Conservation (phyloP, 352 stramenopile species). For the Phytophthora pinifolia region DNA sequence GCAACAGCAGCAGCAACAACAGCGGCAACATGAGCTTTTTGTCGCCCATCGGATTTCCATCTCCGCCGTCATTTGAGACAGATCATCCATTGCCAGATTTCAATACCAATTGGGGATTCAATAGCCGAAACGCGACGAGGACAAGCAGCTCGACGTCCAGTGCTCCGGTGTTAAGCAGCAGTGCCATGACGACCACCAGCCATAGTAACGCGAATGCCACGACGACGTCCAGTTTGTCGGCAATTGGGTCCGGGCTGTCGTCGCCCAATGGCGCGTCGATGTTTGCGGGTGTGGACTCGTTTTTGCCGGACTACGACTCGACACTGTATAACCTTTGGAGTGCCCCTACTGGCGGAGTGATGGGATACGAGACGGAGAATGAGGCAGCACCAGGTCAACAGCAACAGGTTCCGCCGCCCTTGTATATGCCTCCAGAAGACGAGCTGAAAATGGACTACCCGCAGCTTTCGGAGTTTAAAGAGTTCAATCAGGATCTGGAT, state of each 20-base stretch:
- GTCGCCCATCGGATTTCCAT: slow-evolving; percentile 29
- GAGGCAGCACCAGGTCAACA: slow-evolving; percentile 25
- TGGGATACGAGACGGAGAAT: slow-evolving; percentile 56
- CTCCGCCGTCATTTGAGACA: slow-evolving; percentile 34
- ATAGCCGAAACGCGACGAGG: slow-evolving; percentile 13
- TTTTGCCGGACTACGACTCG: slow-evolving; percentile 72
- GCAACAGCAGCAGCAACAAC: slow-evolving; percentile 20
- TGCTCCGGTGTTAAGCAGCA: slow-evolving; percentile 8
- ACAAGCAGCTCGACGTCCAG: slow-evolving; percentile 11
- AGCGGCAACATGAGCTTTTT: slow-evolving; percentile 20
- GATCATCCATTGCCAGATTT: slow-evolving; percentile 55
- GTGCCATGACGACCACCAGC: not conserved
- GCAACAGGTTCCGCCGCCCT: slow-evolving; percentile 22
- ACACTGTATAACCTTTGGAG: slow-evolving; percentile 76
- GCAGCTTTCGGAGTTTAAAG: slow-evolving; percentile 64
- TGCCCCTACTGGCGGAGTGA: slow-evolving; percentile 32
- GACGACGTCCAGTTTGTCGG: slow-evolving; percentile 22
- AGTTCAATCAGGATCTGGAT: slow-evolving; percentile 80
- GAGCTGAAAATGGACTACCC: slow-evolving; percentile 79
- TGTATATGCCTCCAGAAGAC: slow-evolving; percentile 53
- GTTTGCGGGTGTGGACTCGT: slow-evolving; percentile 50
- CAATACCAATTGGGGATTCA: slow-evolving; percentile 39
- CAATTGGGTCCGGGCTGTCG: slow-evolving; percentile 32
- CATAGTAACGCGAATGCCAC: slow-evolving; percentile 17
- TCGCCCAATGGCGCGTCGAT: slow-evolving; percentile 46